phyloP scores from a whole-genome alignment of 176 grass and related monocot genomes.

The Aegilops bicornis region DNA sequence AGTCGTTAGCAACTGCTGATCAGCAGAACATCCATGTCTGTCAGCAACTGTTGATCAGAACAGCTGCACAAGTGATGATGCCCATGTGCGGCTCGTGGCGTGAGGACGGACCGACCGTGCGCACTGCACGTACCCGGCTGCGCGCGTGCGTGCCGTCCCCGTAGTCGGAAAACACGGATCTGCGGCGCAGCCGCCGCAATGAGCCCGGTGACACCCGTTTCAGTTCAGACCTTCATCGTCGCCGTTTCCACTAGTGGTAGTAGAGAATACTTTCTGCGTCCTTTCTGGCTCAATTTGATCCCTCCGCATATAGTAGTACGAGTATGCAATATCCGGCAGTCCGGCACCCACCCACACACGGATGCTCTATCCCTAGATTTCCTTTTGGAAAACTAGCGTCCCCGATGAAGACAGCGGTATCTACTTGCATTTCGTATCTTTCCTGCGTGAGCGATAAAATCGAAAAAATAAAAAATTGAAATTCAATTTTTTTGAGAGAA shows the following conservation, averaged over 20 bases:
- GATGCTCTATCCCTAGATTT: slow-evolving; percentile 12
- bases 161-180: background rate
- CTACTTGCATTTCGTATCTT: too few relatives aligned
- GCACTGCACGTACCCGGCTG: too few relatives aligned
- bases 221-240: slow-evolving; percentile 13
- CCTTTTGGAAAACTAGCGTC: background rate
- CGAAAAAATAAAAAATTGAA: too few relatives aligned
- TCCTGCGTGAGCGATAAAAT: too few relatives aligned
- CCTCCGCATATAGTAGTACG: background rate
- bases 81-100: background rate
- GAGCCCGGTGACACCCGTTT: slow-evolving; percentile 14
- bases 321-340: background rate
- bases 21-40: background rate
- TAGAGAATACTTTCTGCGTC: background rate
- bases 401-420: too few relatives aligned
- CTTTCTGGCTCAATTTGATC: background rate
- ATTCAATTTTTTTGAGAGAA: too few relatives aligned
- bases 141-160: background rate
- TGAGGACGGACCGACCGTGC: background rate
- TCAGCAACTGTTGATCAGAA: too few relatives aligned
- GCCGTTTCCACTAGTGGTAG: background rate
- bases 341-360: background rate
- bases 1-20: background rate
- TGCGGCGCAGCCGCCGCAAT: background rate
- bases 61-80: background rate